Evolutionary conservation across 805 yeast genomes (phyloP).

Genomic region (Candida railenensis): DNA sequence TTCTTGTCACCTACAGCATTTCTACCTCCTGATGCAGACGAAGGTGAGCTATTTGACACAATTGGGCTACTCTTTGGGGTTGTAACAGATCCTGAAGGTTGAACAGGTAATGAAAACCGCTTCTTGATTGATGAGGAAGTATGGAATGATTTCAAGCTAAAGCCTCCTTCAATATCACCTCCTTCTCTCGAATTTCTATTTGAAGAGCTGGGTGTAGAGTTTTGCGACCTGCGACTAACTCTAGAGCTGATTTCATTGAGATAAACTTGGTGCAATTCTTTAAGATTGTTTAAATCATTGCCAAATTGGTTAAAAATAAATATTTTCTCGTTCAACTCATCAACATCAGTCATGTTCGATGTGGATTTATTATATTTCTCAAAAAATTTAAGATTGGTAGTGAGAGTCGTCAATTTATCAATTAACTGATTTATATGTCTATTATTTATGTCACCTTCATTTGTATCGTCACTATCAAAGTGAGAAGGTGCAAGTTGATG

Average conservation of each 20-base stretch:
- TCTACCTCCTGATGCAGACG: neutral
- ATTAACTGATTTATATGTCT: conserved; percentile 23
- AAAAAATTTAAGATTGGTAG: conserved; percentile 36
- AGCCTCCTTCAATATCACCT: neutral
- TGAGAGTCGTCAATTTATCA: conserved; percentile 27
- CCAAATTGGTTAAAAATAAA: conserved; percentile 35
- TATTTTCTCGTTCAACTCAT: conserved; percentile 36
- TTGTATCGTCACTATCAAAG: neutral
- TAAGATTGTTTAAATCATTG: conserved; percentile 27
- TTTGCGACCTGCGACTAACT: conserved; percentile 9
- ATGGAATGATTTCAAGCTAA: conserved; percentile 35
- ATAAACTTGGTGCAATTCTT: conserved; percentile 29
- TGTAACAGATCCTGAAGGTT: neutral
- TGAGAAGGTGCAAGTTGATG: neutral
- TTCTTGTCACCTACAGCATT: conserved; percentile 15
- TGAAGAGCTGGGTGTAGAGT: conserved; percentile 16
- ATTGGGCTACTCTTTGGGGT: conserved; percentile 6
- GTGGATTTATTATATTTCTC: conserved; percentile 37
- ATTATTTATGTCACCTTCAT: neutral
- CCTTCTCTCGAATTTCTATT: conserved; percentile 17
- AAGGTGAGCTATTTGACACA: conserved; percentile 1
- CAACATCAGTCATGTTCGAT: conserved; percentile 18
- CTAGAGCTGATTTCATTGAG: conserved; percentile 14
- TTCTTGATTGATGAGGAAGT: conserved; percentile 26
- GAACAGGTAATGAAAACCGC: conserved; percentile 19